Evolutionary conservation across 2,329 filamentous ascomycete species (phyloP), one percentile per base, ranked within the genome.

Genomic region (Huntiella bhutanensis): DNA sequence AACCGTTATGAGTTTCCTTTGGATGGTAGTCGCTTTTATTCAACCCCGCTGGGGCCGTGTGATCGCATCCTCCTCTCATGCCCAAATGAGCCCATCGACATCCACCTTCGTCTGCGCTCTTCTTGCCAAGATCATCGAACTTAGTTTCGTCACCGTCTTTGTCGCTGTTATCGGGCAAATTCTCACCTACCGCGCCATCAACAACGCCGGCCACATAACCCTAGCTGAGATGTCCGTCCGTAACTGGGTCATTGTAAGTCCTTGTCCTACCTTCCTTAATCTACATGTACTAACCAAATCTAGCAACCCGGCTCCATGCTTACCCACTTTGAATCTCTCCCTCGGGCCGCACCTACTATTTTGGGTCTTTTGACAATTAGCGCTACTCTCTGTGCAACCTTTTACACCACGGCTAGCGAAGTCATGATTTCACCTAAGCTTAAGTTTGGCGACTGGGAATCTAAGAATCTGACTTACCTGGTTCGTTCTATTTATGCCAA

Each of bases 211-310:
- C 2, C 82, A 82, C 2, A 70, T 87, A 49, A 83, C 75, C 0
- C 68, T 88, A 12, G 77, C 82, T 0, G 82, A 88, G 55, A 73
- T 87, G 64, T 78, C 71, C 12, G 85, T 88, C 80, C 70, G 82
- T 41, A 71, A 71, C 38, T 88, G 82, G 82, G 70, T 80, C 15
- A 72, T 77, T 41, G 46, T 47, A 38, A 47, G 46, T 46, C n/a
- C 8, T 60, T 62, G 33, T 19, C 39, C 10, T 41, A n/a, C 7
- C 17, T 28, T 19, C 17, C 39, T 7, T 7, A 16, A 43, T 1
- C 16, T 19, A 41, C 39, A 7, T 28, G 12, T 2, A 41, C 39
- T 19, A 19, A 41, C 17, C 39, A 10, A n/a, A 11, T 19, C 7
- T n/a, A 47, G 45, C 75, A 80, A 58, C 80, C 81, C 0, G 82